Evolutionary conservation across 2,329 filamentous ascomycete genomes (phyloP).

Genomic region (Fusarium succisae): DNA sequence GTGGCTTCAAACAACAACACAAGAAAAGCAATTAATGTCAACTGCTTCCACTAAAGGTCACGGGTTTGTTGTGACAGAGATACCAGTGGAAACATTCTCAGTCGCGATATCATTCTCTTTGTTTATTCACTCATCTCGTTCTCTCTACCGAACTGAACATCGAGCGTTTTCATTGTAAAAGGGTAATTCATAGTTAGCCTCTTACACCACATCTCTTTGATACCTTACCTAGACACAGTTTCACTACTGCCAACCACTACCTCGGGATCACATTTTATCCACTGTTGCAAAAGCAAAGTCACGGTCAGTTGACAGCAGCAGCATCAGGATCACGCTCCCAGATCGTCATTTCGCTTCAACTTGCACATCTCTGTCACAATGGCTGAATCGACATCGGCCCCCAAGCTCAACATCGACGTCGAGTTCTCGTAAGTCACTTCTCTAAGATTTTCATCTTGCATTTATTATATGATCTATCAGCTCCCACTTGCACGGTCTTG

Average conservation of each 20-base stretch:
- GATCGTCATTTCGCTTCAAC: slow-evolving; percentile 6
- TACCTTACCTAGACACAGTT: not conserved
- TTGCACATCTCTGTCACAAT: slow-evolving; percentile 20
- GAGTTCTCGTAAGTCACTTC: slow-evolving; percentile 69
- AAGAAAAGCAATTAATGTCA: slow-evolving; percentile 29
- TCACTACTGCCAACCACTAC: slow-evolving; percentile 2
- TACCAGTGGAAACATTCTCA: not conserved
- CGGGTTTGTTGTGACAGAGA: not conserved
- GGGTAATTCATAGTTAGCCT: not conserved
- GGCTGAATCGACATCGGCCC: slow-evolving; percentile 27
- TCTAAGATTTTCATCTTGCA: slow-evolving; percentile 8
- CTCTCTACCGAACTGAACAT: not conserved
- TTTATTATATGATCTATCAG: slow-evolving; percentile 42
- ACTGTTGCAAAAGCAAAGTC: slow-evolving; percentile 29
- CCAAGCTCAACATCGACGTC: slow-evolving; percentile 68
- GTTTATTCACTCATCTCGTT: not conserved
- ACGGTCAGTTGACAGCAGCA: slow-evolving; percentile 1
- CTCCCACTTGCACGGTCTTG: slow-evolving; percentile 18
- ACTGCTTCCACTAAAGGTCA: not conserved
- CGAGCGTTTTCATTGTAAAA: not conserved
- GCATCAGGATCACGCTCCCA: not conserved
- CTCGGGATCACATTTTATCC: slow-evolving; percentile 3
- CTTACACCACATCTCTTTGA: not conserved
- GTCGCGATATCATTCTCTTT: not conserved
- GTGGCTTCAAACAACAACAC: slow-evolving; percentile 26